These are phyloP conservation scores for Cochlearia excelsa DNA, from an alignment of 345 rosid species.

Conservation along the genomic window DNA sequence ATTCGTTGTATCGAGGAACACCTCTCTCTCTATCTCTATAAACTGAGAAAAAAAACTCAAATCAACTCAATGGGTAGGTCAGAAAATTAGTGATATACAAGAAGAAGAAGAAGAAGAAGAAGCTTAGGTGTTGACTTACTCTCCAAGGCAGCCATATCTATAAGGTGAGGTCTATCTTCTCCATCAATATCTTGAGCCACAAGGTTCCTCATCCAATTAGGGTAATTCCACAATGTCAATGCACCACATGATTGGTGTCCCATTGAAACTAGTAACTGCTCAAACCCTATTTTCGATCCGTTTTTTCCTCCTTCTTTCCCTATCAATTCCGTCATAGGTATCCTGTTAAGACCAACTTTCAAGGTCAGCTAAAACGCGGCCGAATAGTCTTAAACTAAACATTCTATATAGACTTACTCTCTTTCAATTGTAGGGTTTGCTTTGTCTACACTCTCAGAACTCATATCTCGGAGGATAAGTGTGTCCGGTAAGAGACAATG, in stretches of 20 bases:
- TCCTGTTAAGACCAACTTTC: constrained; percentile 34
- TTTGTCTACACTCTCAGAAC: constrained; percentile 33
- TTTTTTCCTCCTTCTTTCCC: constrained; percentile 52
- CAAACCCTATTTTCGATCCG: constrained; percentile 50
- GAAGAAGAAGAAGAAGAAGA: constrained; percentile 19
- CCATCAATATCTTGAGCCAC: constrained; percentile 61
- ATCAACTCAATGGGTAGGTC: background rate
- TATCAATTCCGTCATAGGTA: constrained; percentile 53
- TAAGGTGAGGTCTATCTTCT: constrained; percentile 51
- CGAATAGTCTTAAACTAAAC: background rate
- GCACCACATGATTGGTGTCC: constrained; percentile 75
- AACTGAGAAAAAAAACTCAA: constrained; percentile 35
- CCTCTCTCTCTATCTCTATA: constrained; percentile 73
- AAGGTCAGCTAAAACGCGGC: constrained; percentile 6
- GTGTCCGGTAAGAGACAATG: constrained; percentile 64
- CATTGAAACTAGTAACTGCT: constrained; percentile 65
- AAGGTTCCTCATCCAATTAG: constrained; percentile 73
- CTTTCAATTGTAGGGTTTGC: constrained; percentile 44
- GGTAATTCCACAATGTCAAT: constrained; percentile 67
- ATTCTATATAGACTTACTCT: constrained; percentile 40
- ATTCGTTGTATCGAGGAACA: constrained; percentile 65
- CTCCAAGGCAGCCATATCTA: constrained; percentile 78
- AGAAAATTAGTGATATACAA: background rate
- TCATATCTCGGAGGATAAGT: constrained; percentile 53
- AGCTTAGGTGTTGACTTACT: constrained; percentile 36